Percentiles rank a stretch among this genome's conserved stretches.
Evolutionary conservation across 2,329 filamentous ascomycete species (phyloP).

Genomic region (Tolypocladium ovalisporum): DNA sequence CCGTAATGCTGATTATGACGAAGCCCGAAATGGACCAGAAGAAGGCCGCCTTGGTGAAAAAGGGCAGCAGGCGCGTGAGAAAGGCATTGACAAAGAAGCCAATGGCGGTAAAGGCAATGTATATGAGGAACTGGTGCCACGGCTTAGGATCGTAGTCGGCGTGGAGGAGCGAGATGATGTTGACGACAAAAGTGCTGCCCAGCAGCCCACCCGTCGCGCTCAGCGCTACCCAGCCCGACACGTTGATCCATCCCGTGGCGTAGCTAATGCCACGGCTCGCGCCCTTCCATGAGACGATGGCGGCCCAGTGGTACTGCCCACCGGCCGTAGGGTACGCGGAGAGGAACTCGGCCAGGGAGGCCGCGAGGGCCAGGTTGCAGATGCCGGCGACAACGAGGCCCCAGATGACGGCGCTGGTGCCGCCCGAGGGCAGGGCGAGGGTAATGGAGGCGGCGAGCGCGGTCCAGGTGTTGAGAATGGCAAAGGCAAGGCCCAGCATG

Average conservation of each 20-base stretch:
- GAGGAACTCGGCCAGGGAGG: slow-evolving; percentile 60
- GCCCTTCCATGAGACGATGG: slow-evolving; percentile 47
- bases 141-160: slow-evolving; percentile 42
- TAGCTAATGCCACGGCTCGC: slow-evolving; percentile 56
- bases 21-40: slow-evolving; percentile 63
- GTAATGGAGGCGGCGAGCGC: slow-evolving; percentile 35
- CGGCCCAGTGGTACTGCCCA: slow-evolving; percentile 64
- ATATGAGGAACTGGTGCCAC: slow-evolving; percentile 68
- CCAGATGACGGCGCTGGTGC: slow-evolving; percentile 63
- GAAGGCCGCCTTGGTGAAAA: slow-evolving; percentile 58
- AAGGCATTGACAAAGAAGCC: slow-evolving; percentile 58
- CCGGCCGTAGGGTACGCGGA: slow-evolving; percentile 50
- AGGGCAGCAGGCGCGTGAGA: slow-evolving; percentile 42
- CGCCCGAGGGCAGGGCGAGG: slow-evolving; percentile 55
- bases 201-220: slow-evolving; percentile 58
- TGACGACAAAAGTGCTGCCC: slow-evolving; percentile 55
- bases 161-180: slow-evolving; percentile 52
- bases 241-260: slow-evolving; percentile 63
- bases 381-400: slow-evolving; percentile 50
- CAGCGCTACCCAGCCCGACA: slow-evolving; percentile 60
- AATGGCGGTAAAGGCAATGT: slow-evolving; percentile 50
- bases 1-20: slow-evolving; percentile 56
- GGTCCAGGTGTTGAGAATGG: slow-evolving; percentile 40
- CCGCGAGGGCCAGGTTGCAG: slow-evolving; percentile 60
- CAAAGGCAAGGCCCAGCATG: slow-evolving; percentile 36